Base-by-base conservation (phyloP, 768 basidiomycete species). In the Tulasnella sp. region DNA sequence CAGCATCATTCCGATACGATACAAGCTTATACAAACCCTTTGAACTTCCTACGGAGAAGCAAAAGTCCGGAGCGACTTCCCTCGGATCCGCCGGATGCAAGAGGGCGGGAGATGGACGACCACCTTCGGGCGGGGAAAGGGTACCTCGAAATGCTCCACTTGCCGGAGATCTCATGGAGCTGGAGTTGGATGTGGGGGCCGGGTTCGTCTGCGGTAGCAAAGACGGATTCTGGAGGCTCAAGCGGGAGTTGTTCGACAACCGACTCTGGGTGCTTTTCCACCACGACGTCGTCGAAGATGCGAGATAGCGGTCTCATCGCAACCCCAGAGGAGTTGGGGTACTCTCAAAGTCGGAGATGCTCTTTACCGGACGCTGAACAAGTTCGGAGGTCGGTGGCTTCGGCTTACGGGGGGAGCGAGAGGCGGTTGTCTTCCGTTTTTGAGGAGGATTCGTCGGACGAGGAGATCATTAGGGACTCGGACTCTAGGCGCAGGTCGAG, bases 31-130 rank as follows among this genome's bases (percentile, higher is more conserved):
- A 12, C 52, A 34, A 42, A 17, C 3, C 69, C 69, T 16, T 35
- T 70, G 42, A 70, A 70, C 69, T 70, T 42, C n/a, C 34, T 70
- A 4, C 44, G 69, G 16, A 16, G 67, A 22, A 47, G 67, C 32
- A 41, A 16, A 36, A 22, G 69, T 44, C 14, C 26, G 36, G 29
- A 32, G 16, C 41, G 19, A 34, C 8, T 19, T 29, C 8, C 8
- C 17, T 42, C 26, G 42, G 42, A 52, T n/a, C n/a, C n/a, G n/a
- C n/a, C n/a, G 26, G 40, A 32, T 16, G 35, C 12, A 5, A 42
- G 22, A 37, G 32, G 9, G 2, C 8, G 36, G 42, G 44, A n/a
- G 44, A 17, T 6, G 44, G 52, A 52, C 14, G 29, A 19, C 17
- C 22, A 34, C 19, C 14, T 29, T 37, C 19, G 7, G 17, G 17